phyloP scores from a whole-genome alignment of 2,329 filamentous ascomycete genomes.

The Colletotrichum chlorophyti region DNA sequence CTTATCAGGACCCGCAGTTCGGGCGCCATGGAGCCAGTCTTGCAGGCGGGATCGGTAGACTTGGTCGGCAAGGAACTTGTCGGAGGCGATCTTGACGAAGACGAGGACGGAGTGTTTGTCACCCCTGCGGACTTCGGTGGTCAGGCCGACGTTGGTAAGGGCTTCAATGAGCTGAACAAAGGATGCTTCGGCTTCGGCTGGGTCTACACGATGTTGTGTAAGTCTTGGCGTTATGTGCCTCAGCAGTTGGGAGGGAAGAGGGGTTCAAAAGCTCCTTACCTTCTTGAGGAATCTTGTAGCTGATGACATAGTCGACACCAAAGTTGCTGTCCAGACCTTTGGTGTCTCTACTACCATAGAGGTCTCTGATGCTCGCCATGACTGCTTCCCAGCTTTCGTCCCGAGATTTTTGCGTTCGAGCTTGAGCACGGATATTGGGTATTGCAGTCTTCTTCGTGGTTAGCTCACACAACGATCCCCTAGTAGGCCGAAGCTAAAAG shows the following conservation, averaged over 20 bases:
- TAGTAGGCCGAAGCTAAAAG: background rate
- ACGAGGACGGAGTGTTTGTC: conserved; percentile 78
- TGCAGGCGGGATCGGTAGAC: conserved; percentile 87
- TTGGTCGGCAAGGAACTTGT: conserved; percentile 76
- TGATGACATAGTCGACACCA: conserved; percentile 86
- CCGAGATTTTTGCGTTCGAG: conserved; percentile 7
- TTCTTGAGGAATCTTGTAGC: conserved; percentile 74
- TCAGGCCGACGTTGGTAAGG: conserved; percentile 80
- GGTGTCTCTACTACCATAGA: conserved; percentile 26
- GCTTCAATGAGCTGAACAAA: conserved; percentile 81
- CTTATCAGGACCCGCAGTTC: conserved; percentile 76
- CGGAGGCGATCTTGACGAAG: conserved; percentile 81
- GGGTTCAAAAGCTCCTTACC: conserved; percentile 51
- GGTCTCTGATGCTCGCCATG: conserved; percentile 28
- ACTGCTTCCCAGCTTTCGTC: conserved; percentile 10
- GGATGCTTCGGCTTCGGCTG: conserved; percentile 71
- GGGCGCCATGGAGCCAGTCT: conserved; percentile 92
- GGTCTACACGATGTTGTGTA: conserved; percentile 68
- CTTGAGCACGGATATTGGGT: conserved; percentile 19
- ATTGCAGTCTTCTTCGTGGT: background rate
- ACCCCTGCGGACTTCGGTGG: conserved; percentile 85
- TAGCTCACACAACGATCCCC: conserved; percentile 3
- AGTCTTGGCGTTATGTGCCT: background rate
- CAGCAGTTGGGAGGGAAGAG: background rate
- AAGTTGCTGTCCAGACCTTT: conserved; percentile 28